A percentile compares a stretch with the other conserved stretches of the same genome.
Conservation (phyloP, 495 filamentous ascomycete genomes). For the Neurospora sp. region DNA sequence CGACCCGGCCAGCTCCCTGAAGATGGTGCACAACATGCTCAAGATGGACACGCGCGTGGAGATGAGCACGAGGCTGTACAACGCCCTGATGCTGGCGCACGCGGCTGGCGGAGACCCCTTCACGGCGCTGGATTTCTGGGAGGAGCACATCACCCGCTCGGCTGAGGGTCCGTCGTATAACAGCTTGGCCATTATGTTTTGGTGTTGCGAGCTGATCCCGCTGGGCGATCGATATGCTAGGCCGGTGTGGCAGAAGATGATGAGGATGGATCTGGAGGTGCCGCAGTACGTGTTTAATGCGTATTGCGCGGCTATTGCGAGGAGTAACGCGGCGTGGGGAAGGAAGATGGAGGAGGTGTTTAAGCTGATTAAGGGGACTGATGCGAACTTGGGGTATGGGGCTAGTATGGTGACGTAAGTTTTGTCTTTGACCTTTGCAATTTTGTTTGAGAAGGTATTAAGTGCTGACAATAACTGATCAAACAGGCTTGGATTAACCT, state of each 20-base stretch:
- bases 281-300: slow-evolving; percentile 57
- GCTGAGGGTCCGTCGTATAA: slow-evolving; percentile 73
- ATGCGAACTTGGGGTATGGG: slow-evolving; percentile 50
- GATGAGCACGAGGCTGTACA: slow-evolving; percentile 62
- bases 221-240: slow-evolving; percentile 55
- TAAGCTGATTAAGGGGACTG: slow-evolving; percentile 51
- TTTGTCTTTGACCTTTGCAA: background rate
- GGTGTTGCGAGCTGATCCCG: slow-evolving; percentile 54
- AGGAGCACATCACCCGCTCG: slow-evolving; percentile 56
- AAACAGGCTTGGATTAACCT: slow-evolving; percentile 56
- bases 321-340: slow-evolving; percentile 17
- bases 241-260: slow-evolving; percentile 65
- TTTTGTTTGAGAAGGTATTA: background rate
- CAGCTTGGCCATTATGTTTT: slow-evolving; percentile 68
- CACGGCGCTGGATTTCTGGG: slow-evolving; percentile 68
- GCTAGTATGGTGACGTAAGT: slow-evolving; percentile 63
- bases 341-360: slow-evolving; percentile 57
- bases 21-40: slow-evolving; percentile 77
- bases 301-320: slow-evolving; percentile 64
- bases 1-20: slow-evolving; percentile 32
- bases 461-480: background rate
- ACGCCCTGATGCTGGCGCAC: slow-evolving; percentile 81
- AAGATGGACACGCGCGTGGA: slow-evolving; percentile 79
- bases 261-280: slow-evolving; percentile 64
- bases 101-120: slow-evolving; percentile 50